Conservation (phyloP, 805 yeast genomes). For the Spathaspora hagerdaliae region DNA sequence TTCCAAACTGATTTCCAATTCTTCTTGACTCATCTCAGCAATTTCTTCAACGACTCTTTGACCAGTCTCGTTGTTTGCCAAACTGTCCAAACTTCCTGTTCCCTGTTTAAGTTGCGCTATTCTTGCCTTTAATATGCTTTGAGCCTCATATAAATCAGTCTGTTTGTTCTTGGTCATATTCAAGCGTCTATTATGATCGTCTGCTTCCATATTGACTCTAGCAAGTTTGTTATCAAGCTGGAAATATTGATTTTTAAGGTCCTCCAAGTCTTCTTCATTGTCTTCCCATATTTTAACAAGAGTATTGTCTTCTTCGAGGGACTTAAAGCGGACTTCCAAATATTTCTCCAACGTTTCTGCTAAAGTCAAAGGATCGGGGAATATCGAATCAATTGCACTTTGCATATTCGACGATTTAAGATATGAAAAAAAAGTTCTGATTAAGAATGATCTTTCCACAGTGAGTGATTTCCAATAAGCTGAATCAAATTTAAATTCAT, state of each 20-base stretch:
- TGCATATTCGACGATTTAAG: conserved; percentile 52
- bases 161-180: background rate
- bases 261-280: conserved; percentile 11
- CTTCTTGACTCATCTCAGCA: background rate
- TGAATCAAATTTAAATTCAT: conserved; percentile 56
- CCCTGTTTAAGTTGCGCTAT: conserved; percentile 1
- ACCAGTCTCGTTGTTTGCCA: conserved; percentile 17
- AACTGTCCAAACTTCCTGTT: conserved; percentile 2
- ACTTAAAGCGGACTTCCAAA: conserved; percentile 41
- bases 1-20: conserved; percentile 8
- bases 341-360: conserved; percentile 58
- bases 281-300: conserved; percentile 16
- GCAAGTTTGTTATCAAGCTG: conserved; percentile 13
- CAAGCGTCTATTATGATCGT: conserved; percentile 1
- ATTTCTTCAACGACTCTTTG: conserved; percentile 9
- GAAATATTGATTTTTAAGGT: conserved; percentile 13
- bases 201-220: conserved; percentile 17
- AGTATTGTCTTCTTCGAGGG: conserved; percentile 18
- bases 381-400: conserved; percentile 59
- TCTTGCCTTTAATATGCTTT: conserved; percentile 3
- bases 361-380: conserved; percentile 76
- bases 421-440: conserved; percentile 61
- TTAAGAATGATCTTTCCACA: conserved; percentile 70
- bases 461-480: conserved; percentile 67
- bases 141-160: background rate